Conservation (phyloP, 345 rosid genomes). For the Gynandropsis gynandra region DNA sequence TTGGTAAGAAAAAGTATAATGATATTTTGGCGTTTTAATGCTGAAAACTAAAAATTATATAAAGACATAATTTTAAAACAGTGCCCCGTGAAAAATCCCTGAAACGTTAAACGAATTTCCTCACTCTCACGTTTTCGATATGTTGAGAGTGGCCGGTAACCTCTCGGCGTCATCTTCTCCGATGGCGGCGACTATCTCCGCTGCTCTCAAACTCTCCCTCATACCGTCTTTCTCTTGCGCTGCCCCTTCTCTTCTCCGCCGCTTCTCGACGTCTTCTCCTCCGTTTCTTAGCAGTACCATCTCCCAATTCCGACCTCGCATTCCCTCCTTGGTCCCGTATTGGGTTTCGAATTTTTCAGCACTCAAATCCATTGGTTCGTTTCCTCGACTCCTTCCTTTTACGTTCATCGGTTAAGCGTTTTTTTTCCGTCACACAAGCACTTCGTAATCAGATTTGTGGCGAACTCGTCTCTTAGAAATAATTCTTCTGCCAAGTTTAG, state of each 20-base stretch:
- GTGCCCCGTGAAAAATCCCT: too few relatives aligned
- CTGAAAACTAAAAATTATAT: too few relatives aligned
- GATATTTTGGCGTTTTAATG: too few relatives aligned
- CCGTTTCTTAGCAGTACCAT: slow-evolving; percentile 21
- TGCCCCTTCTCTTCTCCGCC: slow-evolving; percentile 26
- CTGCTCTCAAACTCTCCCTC: slow-evolving; percentile 33
- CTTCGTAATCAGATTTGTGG: not conserved
- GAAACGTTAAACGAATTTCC: too few relatives aligned
- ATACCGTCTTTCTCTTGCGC: slow-evolving; percentile 31
- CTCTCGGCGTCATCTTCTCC: slow-evolving; percentile 23
- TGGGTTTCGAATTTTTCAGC: slow-evolving; percentile 19
- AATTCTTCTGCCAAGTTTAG: slow-evolving; percentile 2
- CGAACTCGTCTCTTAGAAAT: too few relatives aligned
- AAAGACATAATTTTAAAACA: too few relatives aligned
- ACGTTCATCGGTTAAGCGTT: not conserved
- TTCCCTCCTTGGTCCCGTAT: slow-evolving; percentile 10
- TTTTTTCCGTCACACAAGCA: too few relatives aligned
- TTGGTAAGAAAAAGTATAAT: too few relatives aligned
- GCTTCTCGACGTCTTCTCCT: slow-evolving; percentile 33
- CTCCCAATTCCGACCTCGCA: slow-evolving; percentile 18
- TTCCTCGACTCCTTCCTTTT: not conserved
- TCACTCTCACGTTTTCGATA: not conserved
- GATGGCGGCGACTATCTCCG: slow-evolving; percentile 13
- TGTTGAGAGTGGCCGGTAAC: slow-evolving; percentile 25
- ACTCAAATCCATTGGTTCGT: slow-evolving; percentile 28